Evolutionary conservation across 2,329 filamentous ascomycete genomes (phyloP).

Genomic region (Penicillium crustosum): DNA sequence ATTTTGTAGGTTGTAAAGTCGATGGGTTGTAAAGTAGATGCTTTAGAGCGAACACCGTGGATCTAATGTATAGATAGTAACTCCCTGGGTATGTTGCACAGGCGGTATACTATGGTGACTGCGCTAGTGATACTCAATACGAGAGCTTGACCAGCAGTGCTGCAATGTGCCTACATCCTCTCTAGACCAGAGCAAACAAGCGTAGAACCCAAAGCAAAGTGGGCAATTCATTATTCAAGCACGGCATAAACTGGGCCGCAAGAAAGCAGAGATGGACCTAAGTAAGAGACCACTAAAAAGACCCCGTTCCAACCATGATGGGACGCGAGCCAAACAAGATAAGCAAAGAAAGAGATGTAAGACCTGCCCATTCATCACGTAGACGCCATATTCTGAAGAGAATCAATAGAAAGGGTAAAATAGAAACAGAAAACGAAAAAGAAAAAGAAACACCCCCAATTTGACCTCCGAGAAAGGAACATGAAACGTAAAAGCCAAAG

Average conservation of each 20-base stretch:
- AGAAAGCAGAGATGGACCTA: neutral
- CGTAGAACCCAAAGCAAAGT: too few species aligned
- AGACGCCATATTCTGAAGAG: slow-evolving; percentile 7
- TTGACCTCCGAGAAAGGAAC: neutral
- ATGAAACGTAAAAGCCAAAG: neutral
- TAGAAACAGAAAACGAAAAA: neutral
- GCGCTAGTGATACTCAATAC: too few species aligned
- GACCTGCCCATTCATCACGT: slow-evolving; percentile 7
- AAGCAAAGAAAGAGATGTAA: slow-evolving; percentile 1
- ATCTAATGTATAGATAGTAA: neutral
- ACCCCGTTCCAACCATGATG: neutral
- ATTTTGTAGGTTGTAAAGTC: neutral
- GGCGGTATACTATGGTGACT: neutral
- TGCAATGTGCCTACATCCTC: neutral
- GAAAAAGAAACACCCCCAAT: slow-evolving; percentile 1
- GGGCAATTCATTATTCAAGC: slow-evolving; percentile 4
- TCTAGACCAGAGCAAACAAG: neutral
- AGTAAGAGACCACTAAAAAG: neutral
- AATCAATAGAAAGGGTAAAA: slow-evolving; percentile 4
- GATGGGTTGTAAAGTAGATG: neutral
- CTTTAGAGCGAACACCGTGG: neutral
- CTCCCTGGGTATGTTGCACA: neutral
- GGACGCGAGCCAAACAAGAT: neutral
- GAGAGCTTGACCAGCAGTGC: neutral
- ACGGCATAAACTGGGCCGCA: neutral